phyloP scores from a whole-genome alignment of 2,329 filamentous ascomycete species.

The Cytospora leucostoma region DNA sequence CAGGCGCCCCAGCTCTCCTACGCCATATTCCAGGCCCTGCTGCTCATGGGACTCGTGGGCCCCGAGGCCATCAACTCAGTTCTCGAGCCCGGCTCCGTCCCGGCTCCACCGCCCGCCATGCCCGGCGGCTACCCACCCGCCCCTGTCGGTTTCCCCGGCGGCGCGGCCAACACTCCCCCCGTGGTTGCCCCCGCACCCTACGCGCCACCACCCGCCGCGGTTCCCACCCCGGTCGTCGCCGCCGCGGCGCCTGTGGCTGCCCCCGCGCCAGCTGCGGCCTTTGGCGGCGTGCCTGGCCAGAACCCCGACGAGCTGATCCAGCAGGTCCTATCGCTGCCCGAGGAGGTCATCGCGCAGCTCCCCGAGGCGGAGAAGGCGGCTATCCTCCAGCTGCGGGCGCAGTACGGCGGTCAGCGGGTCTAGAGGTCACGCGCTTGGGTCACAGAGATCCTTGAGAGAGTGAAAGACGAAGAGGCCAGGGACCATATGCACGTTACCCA shows the following conservation, averaged over 20 bases:
- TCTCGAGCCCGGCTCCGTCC: constrained; percentile 60
- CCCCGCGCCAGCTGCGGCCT: constrained; percentile 42
- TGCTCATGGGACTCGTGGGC: constrained; percentile 91
- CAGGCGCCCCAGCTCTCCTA: constrained; percentile 92
- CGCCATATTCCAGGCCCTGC: constrained; percentile 89
- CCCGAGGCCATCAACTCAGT: constrained; percentile 80
- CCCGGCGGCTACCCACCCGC: constrained; percentile 39
- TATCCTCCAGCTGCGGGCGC: constrained; percentile 73
- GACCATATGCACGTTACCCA: not conserved
- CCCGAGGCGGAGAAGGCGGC: constrained; percentile 75
- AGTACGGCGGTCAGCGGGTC: constrained; percentile 18
- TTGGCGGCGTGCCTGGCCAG: constrained; percentile 39
- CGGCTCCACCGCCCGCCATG: constrained; percentile 36
- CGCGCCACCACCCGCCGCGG: constrained; percentile 43
- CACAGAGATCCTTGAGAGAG: not conserved
- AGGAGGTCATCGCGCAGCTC: constrained; percentile 76
- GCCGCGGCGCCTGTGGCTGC: constrained; percentile 36
- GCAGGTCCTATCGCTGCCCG: constrained; percentile 78
- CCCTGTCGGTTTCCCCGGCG: constrained; percentile 40
- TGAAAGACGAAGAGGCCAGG: not conserved
- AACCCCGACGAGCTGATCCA: constrained; percentile 75
- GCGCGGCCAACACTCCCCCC: constrained; percentile 51
- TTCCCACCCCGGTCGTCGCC: constrained; percentile 32
- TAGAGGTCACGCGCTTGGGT: not conserved
- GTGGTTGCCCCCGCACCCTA: constrained; percentile 47